Evolutionary conservation across 441 rosid genomes (phyloP), one percentile per base, ranked within the genome.

Genomic region (Bruguiera hainesii): DNA sequence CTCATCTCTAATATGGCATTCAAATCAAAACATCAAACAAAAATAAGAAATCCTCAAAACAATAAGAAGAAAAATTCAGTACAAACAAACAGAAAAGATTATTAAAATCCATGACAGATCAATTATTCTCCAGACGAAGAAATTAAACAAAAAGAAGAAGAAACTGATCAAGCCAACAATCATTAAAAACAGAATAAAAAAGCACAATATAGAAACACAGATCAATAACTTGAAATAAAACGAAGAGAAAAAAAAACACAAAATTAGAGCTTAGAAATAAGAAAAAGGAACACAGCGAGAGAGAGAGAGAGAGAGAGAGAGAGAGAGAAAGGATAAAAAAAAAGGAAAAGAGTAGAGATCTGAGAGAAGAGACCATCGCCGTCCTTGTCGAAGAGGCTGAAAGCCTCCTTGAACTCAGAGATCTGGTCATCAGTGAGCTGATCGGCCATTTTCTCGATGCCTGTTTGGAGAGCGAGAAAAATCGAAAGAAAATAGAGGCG

Each of bases 371-470:
- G 65, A 91, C 96, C 96, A 65, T 91, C 97, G 72, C 97, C 97
- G 65, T 91, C 97, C 85, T 91, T 91, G 79, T 91, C 93, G 80
- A 91, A 89, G 73, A 89, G 77, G 76, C 96, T 89, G 76, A 89
- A 91, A 59, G 96, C 96, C 75, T 91, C 96, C 79, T 88, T 88
- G 75, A 90, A 90, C 78, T 90, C 97, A 2, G 95, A 85, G 90
- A 89, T 91, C 90, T 91, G 97, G 58, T 91, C 93, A 49, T 91
- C 91, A 37, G 93, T 87, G 70, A 91, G 90, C 77, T 91, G 97
- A 80, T 91, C 96, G 71, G 88, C 93, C 97, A 91, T 89, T 2
- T 30, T 31, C 1, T 8, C 10, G 20, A 3, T 9, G 10, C 10
- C 15, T 49, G 50, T 25, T 69, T 19, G 10, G 33, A 33, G 37